A percentile compares a stretch with the other conserved stretches of the same genome.
These are phyloP conservation scores for Microdochium bolleyi DNA, from an alignment of 2,329 filamentous ascomycete species.

Conservation along the genomic window DNA sequence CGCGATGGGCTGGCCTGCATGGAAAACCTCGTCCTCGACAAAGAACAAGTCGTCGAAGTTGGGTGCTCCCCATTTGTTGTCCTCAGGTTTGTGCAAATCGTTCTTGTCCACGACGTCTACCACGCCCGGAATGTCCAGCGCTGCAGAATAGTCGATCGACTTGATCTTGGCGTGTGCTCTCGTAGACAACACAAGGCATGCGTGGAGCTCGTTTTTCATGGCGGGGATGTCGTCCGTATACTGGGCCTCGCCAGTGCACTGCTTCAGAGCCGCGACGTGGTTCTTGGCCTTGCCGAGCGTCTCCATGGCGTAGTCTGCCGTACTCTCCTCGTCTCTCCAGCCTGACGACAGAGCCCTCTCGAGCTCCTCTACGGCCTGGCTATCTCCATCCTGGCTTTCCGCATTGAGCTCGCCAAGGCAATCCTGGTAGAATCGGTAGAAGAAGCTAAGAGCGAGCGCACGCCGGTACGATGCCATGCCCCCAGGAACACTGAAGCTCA, in stretches of 20 bases:
- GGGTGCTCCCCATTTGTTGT: constrained; percentile 89
- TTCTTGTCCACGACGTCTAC: constrained; percentile 75
- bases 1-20: constrained; percentile 86
- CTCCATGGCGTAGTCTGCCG: constrained; percentile 71
- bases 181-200: constrained; percentile 78
- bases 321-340: constrained; percentile 66
- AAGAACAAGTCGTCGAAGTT: constrained; percentile 82
- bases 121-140: constrained; percentile 80
- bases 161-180: constrained; percentile 82
- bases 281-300: constrained; percentile 79
- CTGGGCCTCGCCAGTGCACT: constrained; percentile 87
- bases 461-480: constrained; percentile 97
- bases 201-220: constrained; percentile 81
- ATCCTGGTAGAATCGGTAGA: constrained; percentile 96
- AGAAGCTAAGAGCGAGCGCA: constrained; percentile 84
- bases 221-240: constrained; percentile 94
- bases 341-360: constrained; percentile 78
- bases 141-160: constrained; percentile 65
- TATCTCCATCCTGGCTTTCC: constrained; percentile 45
- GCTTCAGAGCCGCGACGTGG: constrained; percentile 87
- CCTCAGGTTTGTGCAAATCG: constrained; percentile 69
- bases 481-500: constrained; percentile 84
- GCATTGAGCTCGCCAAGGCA: constrained; percentile 56
- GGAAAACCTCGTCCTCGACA: constrained; percentile 82
- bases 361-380: constrained; percentile 74